Evolutionary conservation across 805 yeast species (phyloP).

Genomic region (Naumovozyma dairenensis): DNA sequence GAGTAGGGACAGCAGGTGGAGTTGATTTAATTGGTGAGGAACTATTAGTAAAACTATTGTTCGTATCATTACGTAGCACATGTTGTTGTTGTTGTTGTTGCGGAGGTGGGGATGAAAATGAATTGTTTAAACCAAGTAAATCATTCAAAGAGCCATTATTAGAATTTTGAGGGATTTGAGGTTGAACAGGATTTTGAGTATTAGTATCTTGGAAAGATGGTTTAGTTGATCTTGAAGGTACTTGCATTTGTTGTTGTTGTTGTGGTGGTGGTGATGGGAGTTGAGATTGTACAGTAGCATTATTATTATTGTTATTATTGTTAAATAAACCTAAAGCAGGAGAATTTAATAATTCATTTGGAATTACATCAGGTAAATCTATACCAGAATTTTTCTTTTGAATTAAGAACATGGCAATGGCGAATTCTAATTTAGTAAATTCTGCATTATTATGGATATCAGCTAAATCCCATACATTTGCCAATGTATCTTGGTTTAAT

Average conservation of each 20-base stretch:
- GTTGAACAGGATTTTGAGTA: conserved; percentile 7
- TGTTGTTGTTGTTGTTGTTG: conserved; percentile 8
- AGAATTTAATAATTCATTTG: conserved; percentile 45
- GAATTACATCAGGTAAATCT: conserved; percentile 69
- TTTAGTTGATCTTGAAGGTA: conserved; percentile 32
- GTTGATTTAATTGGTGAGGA: conserved; percentile 7
- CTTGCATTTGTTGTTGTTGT: conserved; percentile 19
- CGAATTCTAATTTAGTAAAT: conserved; percentile 73
- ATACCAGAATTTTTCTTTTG: conserved; percentile 74
- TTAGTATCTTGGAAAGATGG: conserved; percentile 23
- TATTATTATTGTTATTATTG: conserved; percentile 7
- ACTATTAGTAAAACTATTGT: conserved; percentile 4
- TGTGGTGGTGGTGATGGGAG: conserved; percentile 6
- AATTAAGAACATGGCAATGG: conserved; percentile 87
- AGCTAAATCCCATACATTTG: conserved; percentile 89
- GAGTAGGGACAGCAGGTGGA: conserved; percentile 2
- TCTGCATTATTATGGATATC: conserved; percentile 80
- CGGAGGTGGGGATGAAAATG: conserved; percentile 36
- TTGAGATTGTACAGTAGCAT: conserved; percentile 2
- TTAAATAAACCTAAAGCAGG: conserved; percentile 24
- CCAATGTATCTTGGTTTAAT: conserved; percentile 73
- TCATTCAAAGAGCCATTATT: conserved; percentile 52
- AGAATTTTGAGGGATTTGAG: conserved; percentile 13
- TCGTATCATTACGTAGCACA: conserved; percentile 5
- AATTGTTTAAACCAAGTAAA: conserved; percentile 47